These are phyloP conservation scores for Hanseniaspora meyeri DNA, from an alignment of 805 yeast species.

Conservation along the genomic window DNA sequence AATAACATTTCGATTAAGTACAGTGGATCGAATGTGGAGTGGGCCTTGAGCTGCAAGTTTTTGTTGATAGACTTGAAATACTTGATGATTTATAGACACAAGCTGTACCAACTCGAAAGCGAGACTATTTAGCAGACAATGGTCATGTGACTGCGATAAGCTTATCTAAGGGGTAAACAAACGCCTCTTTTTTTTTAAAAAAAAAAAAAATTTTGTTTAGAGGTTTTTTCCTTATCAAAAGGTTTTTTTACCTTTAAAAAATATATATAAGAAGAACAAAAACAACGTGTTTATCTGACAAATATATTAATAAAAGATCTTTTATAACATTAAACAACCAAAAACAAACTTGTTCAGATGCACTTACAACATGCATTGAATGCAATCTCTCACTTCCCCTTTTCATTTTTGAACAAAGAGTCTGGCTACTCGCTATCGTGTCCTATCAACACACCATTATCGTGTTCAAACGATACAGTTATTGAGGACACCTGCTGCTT, in stretches of 20 bases:
- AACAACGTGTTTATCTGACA: too few relatives aligned
- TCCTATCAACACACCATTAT: conserved; percentile 46
- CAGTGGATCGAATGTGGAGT: conserved; percentile 46
- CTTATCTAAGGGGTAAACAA: not conserved
- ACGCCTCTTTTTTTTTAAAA: too few relatives aligned
- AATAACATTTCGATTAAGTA: conserved; percentile 68
- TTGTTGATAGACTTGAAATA: conserved; percentile 71
- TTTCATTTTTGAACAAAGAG: not conserved
- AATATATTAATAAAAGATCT: too few relatives aligned
- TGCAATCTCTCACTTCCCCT: not conserved
- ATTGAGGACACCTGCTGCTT: conserved; percentile 64
- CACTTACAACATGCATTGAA: not conserved
- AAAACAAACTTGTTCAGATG: not conserved
- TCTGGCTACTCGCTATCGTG: conserved; percentile 26
- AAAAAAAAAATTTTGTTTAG: too few relatives aligned
- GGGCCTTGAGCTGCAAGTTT: conserved; percentile 85
- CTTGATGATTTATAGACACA: conserved; percentile 31
- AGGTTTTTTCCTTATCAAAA: too few relatives aligned
- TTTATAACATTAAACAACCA: not conserved
- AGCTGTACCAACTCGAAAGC: not conserved
- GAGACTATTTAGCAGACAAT: not conserved
- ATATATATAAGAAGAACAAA: too few relatives aligned
- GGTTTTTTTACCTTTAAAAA: not conserved
- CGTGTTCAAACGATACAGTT: conserved; percentile 47
- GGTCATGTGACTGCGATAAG: not conserved